Evolutionary conservation across 2,329 filamentous ascomycete genomes (phyloP), one percentile per base, ranked within the genome.

Genomic region (Boeremia lycopersici): DNA sequence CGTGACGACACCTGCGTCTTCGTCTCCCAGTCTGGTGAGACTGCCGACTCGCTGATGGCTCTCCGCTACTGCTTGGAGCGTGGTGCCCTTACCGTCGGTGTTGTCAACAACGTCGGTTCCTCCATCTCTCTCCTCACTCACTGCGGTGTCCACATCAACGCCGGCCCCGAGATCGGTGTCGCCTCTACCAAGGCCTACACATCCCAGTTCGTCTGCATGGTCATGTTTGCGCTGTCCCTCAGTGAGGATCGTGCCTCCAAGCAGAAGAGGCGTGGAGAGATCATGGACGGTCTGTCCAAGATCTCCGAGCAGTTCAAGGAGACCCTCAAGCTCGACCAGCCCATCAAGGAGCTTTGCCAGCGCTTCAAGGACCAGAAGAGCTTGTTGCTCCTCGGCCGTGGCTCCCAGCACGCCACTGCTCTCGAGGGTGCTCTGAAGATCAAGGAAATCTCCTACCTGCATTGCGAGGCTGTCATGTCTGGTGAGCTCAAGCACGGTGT

Each of bases 401-500:
- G 95, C 67, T 91, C 91, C 75, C 95, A 99, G 81, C 96, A 93
- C 82, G 93, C 93, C 57, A 99, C 95, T 69, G 95, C 95, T 52
- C 87, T 99, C 19, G 95, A 99, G 83, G 95, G 85, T 79, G 95
- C 95, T 44, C 84, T 99, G 67, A 99, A 99, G 85, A 99, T 99
- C 79, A 99, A 99, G 86, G 95, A 99, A 81, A 99, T 99, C 71
- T 98, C 93, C 15, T 99, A 99, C 79, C 90, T 99, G 56, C 95
- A 99, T 80, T 99, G 95, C 79, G 95, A 99, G 82, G 95, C 95
- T 69, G 95, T 99, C 82, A 99, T 99, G 95, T 98, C 95, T 62
- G 95, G 95, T 79, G 95, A 99, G 81, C 86, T 99, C 70, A 99
- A 99, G 86, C 95, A 99, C 78, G 95, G 95, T 83, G 95, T 99